Evolutionary conservation across 768 basidiomycete species (phyloP), one percentile per base, ranked within the genome.

Genomic region (Lepiota venenata): DNA sequence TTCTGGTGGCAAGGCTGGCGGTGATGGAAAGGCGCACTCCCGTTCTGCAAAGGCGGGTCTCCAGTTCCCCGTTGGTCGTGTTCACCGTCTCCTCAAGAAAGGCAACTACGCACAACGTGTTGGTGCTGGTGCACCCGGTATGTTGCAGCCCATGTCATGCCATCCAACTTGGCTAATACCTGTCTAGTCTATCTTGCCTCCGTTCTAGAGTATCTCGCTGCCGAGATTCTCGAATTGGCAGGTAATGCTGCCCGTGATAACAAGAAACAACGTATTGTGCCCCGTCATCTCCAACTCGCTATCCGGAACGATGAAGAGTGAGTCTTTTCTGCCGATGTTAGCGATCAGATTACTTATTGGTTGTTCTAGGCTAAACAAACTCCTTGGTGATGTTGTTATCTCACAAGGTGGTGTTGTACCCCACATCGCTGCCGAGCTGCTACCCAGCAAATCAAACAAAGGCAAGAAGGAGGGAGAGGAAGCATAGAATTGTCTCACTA

Each of bases 181-280:
- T 18, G 4, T 36, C 8, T 63, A 89, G 91, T 95, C 44, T 95
- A 95, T 73, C 86, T 94, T 60, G 93, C 91, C 49, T 91, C 91
- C 43, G 93, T 94, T 55, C 85, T 95, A 55, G 93, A 94, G 67
- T 93, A 96, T 72, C 82, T 95, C 57, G 84, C 92, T 38, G 93
- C 93, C 43, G 93, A 96, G 69, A 94, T 96, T 69, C 83, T 96
- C 63, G 93, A 96, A 74, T 77, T 96, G 41, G 93, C 93, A 57
- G 93, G 93, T 36, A 90, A 91, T 54, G 90, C 91, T 35, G 90
- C 91, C 40, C 87, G 90, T 54, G 90, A 89, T 72, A 92, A 92
- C 79, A 92, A 91, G 80, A 91, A 94, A 76, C 88, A 92, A 60
- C 92, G 94, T 83, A 95, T 96, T 65, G 91, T 95, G 22, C 94